Conservation (phyloP, 225 moss, liverwort and hornwort species). For the Thuidium tamariscinum region DNA sequence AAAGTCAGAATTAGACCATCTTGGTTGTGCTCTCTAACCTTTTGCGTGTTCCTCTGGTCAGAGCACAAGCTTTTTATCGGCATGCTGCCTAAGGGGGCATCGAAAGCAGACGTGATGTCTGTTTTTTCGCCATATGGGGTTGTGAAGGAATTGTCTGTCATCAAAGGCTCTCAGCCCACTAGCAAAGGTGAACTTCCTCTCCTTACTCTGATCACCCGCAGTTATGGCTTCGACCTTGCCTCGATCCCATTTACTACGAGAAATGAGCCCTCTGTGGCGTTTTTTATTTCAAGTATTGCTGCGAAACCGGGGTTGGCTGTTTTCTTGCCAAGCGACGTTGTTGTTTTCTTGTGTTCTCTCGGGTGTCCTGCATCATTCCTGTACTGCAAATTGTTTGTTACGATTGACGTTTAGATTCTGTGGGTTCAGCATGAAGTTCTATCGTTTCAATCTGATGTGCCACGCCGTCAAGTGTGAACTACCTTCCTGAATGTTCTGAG, state of each 20-base stretch:
- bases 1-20: not conserved
- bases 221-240: not conserved
- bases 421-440: not conserved
- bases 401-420: not conserved
- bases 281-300: not conserved
- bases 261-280: not conserved
- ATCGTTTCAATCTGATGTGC: not conserved
- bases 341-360: not conserved
- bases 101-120: conserved; percentile 70
- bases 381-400: not conserved
- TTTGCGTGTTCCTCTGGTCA: conserved; percentile 6
- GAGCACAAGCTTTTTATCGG: conserved; percentile 95
- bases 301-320: no score
- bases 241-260: not conserved
- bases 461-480: not conserved
- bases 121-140: conserved; percentile 59
- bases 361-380: not conserved
- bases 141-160: conserved; percentile 79
- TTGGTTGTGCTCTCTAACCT: not conserved
- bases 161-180: conserved; percentile 85
- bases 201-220: not conserved
- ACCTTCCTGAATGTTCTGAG: not conserved
- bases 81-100: conserved; percentile 81
- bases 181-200: conserved; percentile 59
- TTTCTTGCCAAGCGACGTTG: not conserved